Percentiles rank a stretch among this genome's conserved stretches.
Evolutionary conservation across 2,329 filamentous ascomycete genomes (phyloP).

Genomic region (Exophiala spinifera): DNA sequence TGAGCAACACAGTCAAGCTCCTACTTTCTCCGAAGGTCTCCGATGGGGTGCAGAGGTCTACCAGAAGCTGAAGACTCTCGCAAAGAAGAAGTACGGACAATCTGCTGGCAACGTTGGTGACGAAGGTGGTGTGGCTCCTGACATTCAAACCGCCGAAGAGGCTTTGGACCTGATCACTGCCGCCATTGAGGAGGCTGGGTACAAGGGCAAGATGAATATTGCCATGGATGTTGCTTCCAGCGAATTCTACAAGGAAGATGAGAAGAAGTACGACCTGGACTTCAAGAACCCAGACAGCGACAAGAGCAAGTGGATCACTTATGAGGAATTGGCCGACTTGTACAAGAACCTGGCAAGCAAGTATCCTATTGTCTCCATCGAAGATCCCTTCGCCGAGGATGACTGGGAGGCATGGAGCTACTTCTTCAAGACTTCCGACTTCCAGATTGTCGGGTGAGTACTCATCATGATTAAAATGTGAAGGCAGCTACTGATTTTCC

Average conservation of each 20-base stretch:
- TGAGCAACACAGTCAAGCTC: slow-evolving; percentile 60
- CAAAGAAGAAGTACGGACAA: slow-evolving; percentile 99
- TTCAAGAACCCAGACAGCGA: slow-evolving; percentile 99
- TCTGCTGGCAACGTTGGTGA: slow-evolving; percentile 98
- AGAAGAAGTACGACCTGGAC: slow-evolving; percentile 99
- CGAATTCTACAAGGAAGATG: slow-evolving; percentile 98
- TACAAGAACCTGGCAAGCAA: slow-evolving; percentile 86
- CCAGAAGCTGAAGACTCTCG: slow-evolving; percentile 92
- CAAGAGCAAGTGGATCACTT: slow-evolving; percentile 94
- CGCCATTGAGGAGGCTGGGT: slow-evolving; percentile 90
- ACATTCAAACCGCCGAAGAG: slow-evolving; percentile 96
- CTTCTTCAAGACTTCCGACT: slow-evolving; percentile 98
- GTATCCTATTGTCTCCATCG: slow-evolving; percentile 98
- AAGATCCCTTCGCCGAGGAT: slow-evolving; percentile 98
- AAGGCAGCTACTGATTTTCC: slow-evolving; percentile 37
- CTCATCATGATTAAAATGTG: not conserved
- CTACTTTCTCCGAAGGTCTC: slow-evolving; percentile 91
- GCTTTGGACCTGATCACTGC: slow-evolving; percentile 94
- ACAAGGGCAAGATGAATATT: slow-evolving; percentile 94
- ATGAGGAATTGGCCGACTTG: slow-evolving; percentile 90
- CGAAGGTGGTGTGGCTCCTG: slow-evolving; percentile 98
- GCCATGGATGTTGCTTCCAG: slow-evolving; percentile 99
- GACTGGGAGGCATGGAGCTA: slow-evolving; percentile 99
- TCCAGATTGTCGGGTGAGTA: slow-evolving; percentile 78
- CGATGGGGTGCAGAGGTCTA: slow-evolving; percentile 97